Percentiles rank a stretch among this genome's conserved stretches.
Evolutionary conservation across 192 early-diverging fungal genomes (phyloP).

Genomic region (Rhizophagus prolifer): DNA sequence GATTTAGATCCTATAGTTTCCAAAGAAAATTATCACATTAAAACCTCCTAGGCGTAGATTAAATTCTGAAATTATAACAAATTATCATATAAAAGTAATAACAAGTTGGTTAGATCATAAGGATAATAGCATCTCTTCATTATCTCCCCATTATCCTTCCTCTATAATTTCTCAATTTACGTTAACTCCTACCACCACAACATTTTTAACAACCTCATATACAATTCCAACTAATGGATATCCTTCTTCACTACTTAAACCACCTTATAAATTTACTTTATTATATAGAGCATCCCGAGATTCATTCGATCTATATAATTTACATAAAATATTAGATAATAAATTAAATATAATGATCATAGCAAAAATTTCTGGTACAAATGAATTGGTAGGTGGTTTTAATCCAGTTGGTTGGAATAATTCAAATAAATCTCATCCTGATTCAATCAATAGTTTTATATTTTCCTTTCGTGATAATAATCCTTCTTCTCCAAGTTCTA

Average conservation of each 20-base stretch:
- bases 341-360: background rate
- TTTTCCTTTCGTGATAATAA: background rate
- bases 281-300: constrained; percentile 18
- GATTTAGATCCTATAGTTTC: background rate
- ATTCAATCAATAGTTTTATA: background rate
- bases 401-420: constrained; percentile 6
- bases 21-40: background rate
- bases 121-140: background rate
- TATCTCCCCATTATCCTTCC: background rate
- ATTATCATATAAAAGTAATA: constrained; percentile 6
- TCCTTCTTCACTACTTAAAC: background rate
- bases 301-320: background rate
- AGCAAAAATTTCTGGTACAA: background rate
- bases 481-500: background rate
- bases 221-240: background rate
- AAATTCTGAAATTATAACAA: constrained; percentile 6
- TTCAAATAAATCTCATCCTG: background rate
- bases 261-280: constrained; percentile 6
- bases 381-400: constrained; percentile 23
- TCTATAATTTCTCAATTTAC: background rate
- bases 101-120: constrained; percentile 11
- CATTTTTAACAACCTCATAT: background rate
- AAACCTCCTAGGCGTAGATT: constrained; percentile 9
- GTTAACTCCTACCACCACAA: background rate
- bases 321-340: constrained; percentile 10